Base-by-base conservation (phyloP, 2,329 filamentous ascomycete genomes). In the Aspergillus sp. region DNA sequence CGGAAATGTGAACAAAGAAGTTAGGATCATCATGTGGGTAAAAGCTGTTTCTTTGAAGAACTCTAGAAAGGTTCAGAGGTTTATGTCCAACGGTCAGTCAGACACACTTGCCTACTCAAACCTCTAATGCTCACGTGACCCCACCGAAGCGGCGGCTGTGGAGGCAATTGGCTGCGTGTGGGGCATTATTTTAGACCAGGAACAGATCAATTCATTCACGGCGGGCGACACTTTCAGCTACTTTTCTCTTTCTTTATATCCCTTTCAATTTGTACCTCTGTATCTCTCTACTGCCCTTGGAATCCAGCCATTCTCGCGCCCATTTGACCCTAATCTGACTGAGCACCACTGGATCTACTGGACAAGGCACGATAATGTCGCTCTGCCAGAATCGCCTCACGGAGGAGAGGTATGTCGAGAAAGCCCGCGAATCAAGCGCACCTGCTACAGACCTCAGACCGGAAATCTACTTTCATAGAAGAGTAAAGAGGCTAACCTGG, bases 381-480 rank as follows among this genome's bases (percentile, higher is more conserved):
- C 79, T 97, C 44, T 95, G 89, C 65, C 81, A 86, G 63, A 94
- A 94, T 64, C 80, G 91, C 51, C 77, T 95, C 35, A 85, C 88
- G 55, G 89, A 94, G 70, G 89, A 95, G 75, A 77, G 88, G 87
- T 90, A 77, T 55, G 79, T 69, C 29, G 19, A 19, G 19, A 19
- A 19, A 19, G 19, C 19, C 19, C 1, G 19, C 19, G 19, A 2
- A 19, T 19, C 19, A 19, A 19, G 19, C 19, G 19, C 19, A 19
- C 19, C 19, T 19, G 19, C 2, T 19, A 19, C 2, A 19, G 19
- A 19, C 19, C 19, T 19, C 19, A 19, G 19, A 19, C 19, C 19
- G 19, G 19, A 19, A 19, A 19, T 19, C 19, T 19, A 19, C 19
- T 19, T 19, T 19, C 19, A 19, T 19, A 19, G 19, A 19, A 19